Conservation (phyloP, 2,329 filamentous ascomycete genomes). For the Neopestalotiopsis sp. region DNA sequence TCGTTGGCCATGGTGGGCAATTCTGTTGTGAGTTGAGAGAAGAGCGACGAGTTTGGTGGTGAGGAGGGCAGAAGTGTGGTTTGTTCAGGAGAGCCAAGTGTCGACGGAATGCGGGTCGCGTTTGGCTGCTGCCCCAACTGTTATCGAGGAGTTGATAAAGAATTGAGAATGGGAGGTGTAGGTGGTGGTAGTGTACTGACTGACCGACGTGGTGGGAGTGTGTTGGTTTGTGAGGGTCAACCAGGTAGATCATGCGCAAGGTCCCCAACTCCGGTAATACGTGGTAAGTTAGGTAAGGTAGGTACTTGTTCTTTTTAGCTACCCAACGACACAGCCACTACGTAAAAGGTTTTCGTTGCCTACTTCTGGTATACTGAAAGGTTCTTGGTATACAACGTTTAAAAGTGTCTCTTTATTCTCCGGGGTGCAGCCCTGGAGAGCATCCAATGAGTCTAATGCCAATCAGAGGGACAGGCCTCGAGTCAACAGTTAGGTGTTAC, state of each 20-base stretch:
- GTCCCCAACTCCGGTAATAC: neutral
- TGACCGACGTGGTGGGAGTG: neutral
- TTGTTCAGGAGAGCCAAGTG: constrained; percentile 18
- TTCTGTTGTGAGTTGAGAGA: constrained; percentile 23
- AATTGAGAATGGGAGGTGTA: constrained; percentile 7
- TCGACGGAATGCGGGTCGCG: constrained; percentile 19
- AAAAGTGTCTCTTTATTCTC: neutral
- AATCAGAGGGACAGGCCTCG: neutral
- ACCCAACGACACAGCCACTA: constrained; percentile 1
- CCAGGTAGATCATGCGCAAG: neutral
- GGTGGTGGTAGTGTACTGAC: neutral
- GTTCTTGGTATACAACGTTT: neutral
- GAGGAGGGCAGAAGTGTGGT: constrained; percentile 19
- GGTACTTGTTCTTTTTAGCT: constrained; percentile 1
- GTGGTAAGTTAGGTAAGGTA: neutral
- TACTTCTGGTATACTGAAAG: neutral
- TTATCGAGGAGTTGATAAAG: constrained; percentile 20
- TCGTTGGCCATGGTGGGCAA: constrained; percentile 90
- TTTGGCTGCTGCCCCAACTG: constrained; percentile 18
- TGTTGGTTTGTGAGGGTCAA: neutral
- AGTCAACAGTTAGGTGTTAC: neutral
- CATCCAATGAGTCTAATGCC: neutral
- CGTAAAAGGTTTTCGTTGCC: neutral
- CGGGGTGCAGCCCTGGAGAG: neutral
- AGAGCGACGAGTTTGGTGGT: constrained; percentile 21